Conservation (phyloP, 164 flowering plant species). For the Tetrastigma voinierianum region DNA sequence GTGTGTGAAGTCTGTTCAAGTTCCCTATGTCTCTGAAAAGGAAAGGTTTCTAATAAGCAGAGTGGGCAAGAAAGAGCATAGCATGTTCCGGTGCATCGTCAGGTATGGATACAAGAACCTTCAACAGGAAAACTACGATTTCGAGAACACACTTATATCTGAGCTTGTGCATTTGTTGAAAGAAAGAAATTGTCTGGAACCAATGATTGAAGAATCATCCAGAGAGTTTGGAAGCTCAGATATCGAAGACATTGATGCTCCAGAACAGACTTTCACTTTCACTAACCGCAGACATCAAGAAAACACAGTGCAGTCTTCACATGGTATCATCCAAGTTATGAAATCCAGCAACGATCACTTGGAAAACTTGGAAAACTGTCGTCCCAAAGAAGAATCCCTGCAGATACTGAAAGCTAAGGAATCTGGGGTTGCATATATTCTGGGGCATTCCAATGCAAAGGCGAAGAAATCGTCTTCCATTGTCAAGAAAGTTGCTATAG, state of each 20-base stretch:
- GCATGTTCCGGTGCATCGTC: constrained; percentile 66
- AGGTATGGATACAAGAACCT: constrained; percentile 69
- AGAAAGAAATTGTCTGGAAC: constrained; percentile 21
- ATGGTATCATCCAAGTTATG: constrained; percentile 16
- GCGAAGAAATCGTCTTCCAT: constrained; percentile 52
- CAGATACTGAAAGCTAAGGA: constrained; percentile 50
- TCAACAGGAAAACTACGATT: constrained; percentile 44
- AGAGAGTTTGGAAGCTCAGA: constrained; percentile 15
- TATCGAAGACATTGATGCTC: constrained; percentile 18
- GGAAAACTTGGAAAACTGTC: constrained; percentile 17
- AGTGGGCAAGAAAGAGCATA: constrained; percentile 57
- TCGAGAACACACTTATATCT: constrained; percentile 47
- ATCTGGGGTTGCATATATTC: constrained; percentile 54
- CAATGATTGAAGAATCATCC: constrained; percentile 5
- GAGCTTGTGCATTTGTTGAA: constrained; percentile 41
- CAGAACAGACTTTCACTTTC: constrained; percentile 9
- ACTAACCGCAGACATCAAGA: constrained; percentile 16
- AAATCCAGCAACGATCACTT: constrained; percentile 9
- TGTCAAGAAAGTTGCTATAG: constrained; percentile 48
- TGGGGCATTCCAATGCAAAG: constrained; percentile 55
- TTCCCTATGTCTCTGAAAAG: constrained; percentile 42
- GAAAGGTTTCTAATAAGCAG: constrained; percentile 51
- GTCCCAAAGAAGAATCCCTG: constrained; percentile 32
- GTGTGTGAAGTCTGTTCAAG: constrained; percentile 58
- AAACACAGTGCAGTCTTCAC: constrained; percentile 18